Percentiles rank a stretch among this genome's conserved stretches.
Evolutionary conservation across 148 eudicot genomes (phyloP).

Genomic region (Fagopyrum homotropicum): DNA sequence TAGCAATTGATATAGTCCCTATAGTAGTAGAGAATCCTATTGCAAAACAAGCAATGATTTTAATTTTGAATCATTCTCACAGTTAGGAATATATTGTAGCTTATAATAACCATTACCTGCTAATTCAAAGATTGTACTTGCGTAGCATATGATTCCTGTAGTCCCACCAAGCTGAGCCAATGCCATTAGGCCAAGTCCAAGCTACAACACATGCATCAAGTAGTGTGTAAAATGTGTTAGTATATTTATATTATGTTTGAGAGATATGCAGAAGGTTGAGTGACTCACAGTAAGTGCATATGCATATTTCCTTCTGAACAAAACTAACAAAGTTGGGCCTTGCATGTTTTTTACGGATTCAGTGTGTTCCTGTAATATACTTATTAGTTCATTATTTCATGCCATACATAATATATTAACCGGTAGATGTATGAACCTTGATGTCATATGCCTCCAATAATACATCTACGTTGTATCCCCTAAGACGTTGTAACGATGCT

Average conservation of each 20-base stretch:
- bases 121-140: constrained; percentile 37
- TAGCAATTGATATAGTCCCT: constrained; percentile 47
- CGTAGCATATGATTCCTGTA: constrained; percentile 38
- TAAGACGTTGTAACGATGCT: constrained; percentile 39
- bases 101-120: constrained; percentile 20
- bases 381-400: background rate
- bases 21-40: constrained; percentile 37
- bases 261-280: too few relatives aligned
- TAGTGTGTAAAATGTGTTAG: too few relatives aligned
- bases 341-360: constrained; percentile 20
- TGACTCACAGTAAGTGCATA: constrained; percentile 33
- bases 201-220: constrained; percentile 17
- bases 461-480: constrained; percentile 47
- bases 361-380: constrained; percentile 21
- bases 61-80: too few relatives aligned
- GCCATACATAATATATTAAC: background rate
- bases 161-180: constrained; percentile 43
- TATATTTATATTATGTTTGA: too few relatives aligned
- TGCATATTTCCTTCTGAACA: constrained; percentile 32
- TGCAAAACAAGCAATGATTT: too few relatives aligned
- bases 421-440: constrained; percentile 14
- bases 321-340: constrained; percentile 16
- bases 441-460: constrained; percentile 56
- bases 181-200: constrained; percentile 49
- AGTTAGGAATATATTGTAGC: too few relatives aligned